These are phyloP conservation scores for Tolypocladium album DNA, from an alignment of 2,329 filamentous ascomycete genomes.

Conservation along the genomic window DNA sequence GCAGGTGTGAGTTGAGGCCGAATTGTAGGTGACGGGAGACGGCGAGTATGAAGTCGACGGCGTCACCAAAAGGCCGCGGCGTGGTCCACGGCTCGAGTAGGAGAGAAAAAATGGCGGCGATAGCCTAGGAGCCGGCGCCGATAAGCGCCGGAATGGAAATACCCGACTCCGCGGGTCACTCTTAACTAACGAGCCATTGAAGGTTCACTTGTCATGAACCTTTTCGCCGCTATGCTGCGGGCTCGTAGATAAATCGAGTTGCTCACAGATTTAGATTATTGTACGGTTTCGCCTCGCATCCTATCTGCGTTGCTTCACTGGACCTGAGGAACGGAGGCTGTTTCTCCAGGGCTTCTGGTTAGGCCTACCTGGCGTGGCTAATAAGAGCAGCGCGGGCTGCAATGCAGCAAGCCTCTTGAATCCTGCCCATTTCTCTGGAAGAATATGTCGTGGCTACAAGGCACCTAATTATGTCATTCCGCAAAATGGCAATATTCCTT, in stretches of 20 bases:
- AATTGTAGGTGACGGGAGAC: neutral
- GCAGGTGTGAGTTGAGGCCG: neutral
- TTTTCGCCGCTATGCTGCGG: no score
- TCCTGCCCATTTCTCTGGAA: neutral
- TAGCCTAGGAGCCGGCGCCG: conserved; percentile 7
- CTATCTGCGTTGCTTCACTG: neutral
- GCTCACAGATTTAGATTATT: no score
- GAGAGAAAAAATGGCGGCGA: conserved; percentile 12
- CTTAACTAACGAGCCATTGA: neutral
- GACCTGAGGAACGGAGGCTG: neutral
- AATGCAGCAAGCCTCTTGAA: neutral
- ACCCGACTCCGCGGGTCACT: neutral
- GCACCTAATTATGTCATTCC: neutral
- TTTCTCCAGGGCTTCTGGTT: neutral
- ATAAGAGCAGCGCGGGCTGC: neutral
- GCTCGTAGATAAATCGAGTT: neutral
- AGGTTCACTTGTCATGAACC: neutral
- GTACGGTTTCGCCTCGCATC: neutral
- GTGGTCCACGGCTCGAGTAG: neutral
- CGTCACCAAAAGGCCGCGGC: neutral
- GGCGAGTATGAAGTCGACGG: neutral
- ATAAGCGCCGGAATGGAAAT: conserved; percentile 9
- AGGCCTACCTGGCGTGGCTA: neutral
- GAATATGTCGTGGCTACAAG: neutral
- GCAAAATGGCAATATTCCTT: neutral